Percentiles rank a stretch among this genome's conserved stretches.
Evolutionary conservation across 2,329 filamentous ascomycete species (phyloP).

Genomic region (Colletotrichum coccodes): DNA sequence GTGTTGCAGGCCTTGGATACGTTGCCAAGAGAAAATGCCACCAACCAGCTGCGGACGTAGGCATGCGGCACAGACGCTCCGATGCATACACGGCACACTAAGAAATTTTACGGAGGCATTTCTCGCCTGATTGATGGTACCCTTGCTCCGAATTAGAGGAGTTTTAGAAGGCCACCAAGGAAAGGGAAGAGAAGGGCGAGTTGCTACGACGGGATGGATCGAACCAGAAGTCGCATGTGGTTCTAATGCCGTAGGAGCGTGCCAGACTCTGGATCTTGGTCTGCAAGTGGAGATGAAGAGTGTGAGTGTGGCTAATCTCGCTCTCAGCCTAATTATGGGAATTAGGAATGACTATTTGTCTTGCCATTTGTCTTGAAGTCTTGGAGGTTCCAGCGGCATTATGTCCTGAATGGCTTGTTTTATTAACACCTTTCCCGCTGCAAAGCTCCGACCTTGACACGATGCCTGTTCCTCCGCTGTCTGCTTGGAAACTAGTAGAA

Average conservation of each 20-base stretch:
- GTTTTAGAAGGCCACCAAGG: too few relatives aligned
- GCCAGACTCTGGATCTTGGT: neutral
- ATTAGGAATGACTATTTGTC: neutral
- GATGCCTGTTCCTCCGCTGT: slow-evolving; percentile 40
- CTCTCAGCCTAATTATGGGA: neutral
- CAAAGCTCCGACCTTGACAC: neutral
- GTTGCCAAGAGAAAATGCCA: slow-evolving; percentile 1
- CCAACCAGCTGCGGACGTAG: neutral
- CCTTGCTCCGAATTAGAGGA: neutral
- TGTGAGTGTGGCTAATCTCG: neutral
- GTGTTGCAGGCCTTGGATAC: neutral
- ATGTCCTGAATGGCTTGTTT: neutral
- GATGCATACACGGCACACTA: neutral
- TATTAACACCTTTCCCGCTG: neutral
- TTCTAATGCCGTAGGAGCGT: too few relatives aligned
- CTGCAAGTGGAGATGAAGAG: neutral
- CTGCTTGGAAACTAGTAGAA: neutral
- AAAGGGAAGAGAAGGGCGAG: neutral
- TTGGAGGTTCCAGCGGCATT: too few relatives aligned
- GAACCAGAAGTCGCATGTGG: neutral
- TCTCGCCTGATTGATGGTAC: neutral
- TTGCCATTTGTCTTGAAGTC: neutral
- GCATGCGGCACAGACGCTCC: neutral
- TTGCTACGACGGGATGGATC: neutral
- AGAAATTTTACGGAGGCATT: neutral